These are phyloP conservation scores for Paecilomyces sp. DNA, from an alignment of 2,329 filamentous ascomycete species.

Conservation along the genomic window DNA sequence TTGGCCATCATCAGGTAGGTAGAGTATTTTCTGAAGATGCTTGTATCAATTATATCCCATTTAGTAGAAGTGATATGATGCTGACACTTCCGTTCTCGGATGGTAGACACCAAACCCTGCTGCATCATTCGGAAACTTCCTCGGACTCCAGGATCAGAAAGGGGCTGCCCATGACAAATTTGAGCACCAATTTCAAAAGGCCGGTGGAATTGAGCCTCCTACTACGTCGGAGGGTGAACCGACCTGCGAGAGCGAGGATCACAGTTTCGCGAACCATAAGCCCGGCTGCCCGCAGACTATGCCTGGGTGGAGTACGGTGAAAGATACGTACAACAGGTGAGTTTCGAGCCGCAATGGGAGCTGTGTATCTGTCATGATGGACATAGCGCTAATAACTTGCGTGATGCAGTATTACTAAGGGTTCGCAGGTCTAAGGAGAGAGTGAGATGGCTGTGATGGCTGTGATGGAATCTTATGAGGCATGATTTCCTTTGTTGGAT, in stretches of 20 bases:
- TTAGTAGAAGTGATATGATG: background rate
- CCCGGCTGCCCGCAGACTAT: conserved; percentile 20
- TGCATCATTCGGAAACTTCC: conserved; percentile 19
- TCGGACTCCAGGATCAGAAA: conserved; percentile 22
- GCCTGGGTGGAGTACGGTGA: conserved; percentile 23
- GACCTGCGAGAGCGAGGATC: conserved; percentile 22
- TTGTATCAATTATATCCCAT: background rate
- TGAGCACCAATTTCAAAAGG: background rate
- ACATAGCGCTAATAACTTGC: background rate
- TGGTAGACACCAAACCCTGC: conserved; percentile 9
- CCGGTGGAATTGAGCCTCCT: background rate
- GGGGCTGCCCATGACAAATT: conserved; percentile 14
- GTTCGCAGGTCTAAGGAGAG: background rate
- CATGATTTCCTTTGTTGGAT: background rate
- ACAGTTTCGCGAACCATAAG: conserved; percentile 20
- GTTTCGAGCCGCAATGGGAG: background rate
- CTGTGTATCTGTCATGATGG: background rate
- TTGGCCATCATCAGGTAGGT: conserved; percentile 18
- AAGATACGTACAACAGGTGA: conserved; percentile 10
- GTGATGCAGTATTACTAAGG: background rate
- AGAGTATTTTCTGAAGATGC: background rate
- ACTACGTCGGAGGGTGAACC: conserved; percentile 8
- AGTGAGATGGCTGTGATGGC: background rate
- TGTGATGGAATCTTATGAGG: background rate
- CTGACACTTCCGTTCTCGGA: background rate